Evolutionary conservation across 2,329 filamentous ascomycete species (phyloP), one percentile per base, ranked within the genome.

Genomic region (Tolypocladium endophyticum): DNA sequence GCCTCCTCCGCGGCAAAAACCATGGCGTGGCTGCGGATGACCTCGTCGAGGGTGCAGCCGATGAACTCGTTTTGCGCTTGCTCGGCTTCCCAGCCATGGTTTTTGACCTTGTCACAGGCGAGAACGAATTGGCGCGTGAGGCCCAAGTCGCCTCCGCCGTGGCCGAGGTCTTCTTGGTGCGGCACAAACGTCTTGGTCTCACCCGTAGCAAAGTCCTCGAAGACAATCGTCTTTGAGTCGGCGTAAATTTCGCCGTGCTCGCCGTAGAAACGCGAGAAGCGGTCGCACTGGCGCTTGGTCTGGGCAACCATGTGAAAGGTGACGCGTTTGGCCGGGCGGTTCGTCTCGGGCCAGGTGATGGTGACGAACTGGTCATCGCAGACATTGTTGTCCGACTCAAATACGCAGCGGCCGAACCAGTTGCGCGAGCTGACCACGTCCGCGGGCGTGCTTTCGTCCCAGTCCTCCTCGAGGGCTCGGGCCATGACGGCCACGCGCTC

Each of bases 401-500:
- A 97, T 1, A 97, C 94, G 70, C 94, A 99, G n/a, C 93, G 85
- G 0, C 94, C 94, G 69, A 92, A 97, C 91, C 92, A 88, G 64
- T 87, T 87, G 12, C 80, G 76, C 6, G 76, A 74, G 3, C 78
- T 77, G 1, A 81, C 70, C n/a, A 78, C 74, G 1, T 73, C 68
- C 58, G 76, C 72, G 4, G 81, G 77, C 0, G 79, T 83, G 8
- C 73, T 69, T 1, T 73, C 69, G 18, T 79, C 75, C 61, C 86
- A 86, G 68, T 85, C 81, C 57, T 84, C 79, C 25, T 74, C 72
- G 16, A 83, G 72, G 55, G 76, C 71, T 57, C 68, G 67, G 35
- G 81, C 61, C 25, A 81, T 60, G 47, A 77, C 78, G 0, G 75
- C 70, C 61, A 69, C 66, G 56, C 72, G 72, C 55, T 69, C 70